These are phyloP conservation scores for Leishmania martiniquensis DNA, from an alignment of 208 protist species.

Conservation along the genomic window DNA sequence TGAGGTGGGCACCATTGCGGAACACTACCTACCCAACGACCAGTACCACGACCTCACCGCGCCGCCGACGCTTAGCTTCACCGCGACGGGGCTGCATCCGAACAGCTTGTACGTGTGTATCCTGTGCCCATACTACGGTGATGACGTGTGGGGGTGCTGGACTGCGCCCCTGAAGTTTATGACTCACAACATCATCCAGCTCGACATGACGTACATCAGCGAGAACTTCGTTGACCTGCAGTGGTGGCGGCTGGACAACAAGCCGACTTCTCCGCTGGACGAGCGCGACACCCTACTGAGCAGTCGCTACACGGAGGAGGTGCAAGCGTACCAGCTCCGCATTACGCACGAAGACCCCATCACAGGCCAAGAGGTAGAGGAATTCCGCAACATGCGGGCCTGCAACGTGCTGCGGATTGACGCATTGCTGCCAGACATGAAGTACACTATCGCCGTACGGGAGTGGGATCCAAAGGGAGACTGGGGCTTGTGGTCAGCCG, in stretches of 20 bases:
- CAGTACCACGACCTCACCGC: conserved; percentile 4
- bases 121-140: conserved; percentile 83
- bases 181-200: conserved; percentile 92
- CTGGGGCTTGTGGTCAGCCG: conserved; percentile 89
- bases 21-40: conserved; percentile 31
- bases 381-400: conserved; percentile 76
- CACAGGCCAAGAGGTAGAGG: conserved; percentile 54
- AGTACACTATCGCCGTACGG: conserved; percentile 90
- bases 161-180: conserved; percentile 86
- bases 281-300: conserved; percentile 59
- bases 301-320: conserved; percentile 55
- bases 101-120: conserved; percentile 90
- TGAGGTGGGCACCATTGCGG: conserved; percentile 46
- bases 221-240: conserved; percentile 92
- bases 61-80: conserved; percentile 52
- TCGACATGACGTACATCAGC: conserved; percentile 87
- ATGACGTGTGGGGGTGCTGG: conserved; percentile 80
- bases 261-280: conserved; percentile 59
- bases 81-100: conserved; percentile 64
- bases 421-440: conserved; percentile 79
- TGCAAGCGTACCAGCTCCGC: conserved; percentile 78
- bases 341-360: conserved; percentile 64
- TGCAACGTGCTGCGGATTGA: conserved; percentile 83
- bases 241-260: conserved; percentile 88
- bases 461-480: conserved; percentile 90